Conservation (phyloP, 163 green algal genomes). For the Chlamydomonas reinhardtii region DNA sequence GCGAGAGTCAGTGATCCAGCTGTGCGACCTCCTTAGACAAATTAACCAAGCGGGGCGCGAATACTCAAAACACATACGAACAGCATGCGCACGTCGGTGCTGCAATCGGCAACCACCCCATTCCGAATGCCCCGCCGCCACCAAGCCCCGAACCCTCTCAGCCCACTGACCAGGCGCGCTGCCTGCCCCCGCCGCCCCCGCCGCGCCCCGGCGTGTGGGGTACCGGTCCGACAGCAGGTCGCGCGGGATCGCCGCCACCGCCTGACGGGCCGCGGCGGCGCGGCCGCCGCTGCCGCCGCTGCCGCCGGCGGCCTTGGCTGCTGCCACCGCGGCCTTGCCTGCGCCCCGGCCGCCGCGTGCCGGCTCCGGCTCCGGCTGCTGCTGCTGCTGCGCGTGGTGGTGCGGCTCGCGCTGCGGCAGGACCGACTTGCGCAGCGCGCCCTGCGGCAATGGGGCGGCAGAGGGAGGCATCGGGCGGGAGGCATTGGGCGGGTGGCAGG, state of each 20-base stretch:
- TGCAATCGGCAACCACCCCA: too few relatives aligned
- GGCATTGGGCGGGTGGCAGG: too few relatives aligned
- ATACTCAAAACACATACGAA: too few relatives aligned
- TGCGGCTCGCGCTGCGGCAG: conserved; percentile 6
- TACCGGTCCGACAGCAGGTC: conserved; percentile 10
- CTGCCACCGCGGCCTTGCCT: not conserved
- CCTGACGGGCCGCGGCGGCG: not conserved
- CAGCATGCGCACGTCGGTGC: too few relatives aligned
- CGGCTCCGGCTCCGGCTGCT: not conserved
- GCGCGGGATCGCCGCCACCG: not conserved
- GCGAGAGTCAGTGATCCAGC: too few relatives aligned
- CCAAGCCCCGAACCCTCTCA: too few relatives aligned
- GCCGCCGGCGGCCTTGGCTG: not conserved
- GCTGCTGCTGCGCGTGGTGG: conserved; percentile 4
- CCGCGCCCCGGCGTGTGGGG: not conserved
- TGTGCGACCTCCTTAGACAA: too few relatives aligned
- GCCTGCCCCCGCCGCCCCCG: not conserved
- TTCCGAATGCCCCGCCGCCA: too few relatives aligned
- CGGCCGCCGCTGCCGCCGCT: not conserved
- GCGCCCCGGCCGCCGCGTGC: not conserved
- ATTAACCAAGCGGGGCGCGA: too few relatives aligned
- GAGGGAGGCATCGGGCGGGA: too few relatives aligned
- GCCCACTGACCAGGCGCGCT: conserved; percentile 3
- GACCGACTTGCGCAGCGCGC: conserved; percentile 38
- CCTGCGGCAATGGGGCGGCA: not conserved